Percentiles rank a stretch among this genome's conserved stretches.
phyloP scores from a whole-genome alignment of 257 asterid species.

The Hygrophila difformis region DNA sequence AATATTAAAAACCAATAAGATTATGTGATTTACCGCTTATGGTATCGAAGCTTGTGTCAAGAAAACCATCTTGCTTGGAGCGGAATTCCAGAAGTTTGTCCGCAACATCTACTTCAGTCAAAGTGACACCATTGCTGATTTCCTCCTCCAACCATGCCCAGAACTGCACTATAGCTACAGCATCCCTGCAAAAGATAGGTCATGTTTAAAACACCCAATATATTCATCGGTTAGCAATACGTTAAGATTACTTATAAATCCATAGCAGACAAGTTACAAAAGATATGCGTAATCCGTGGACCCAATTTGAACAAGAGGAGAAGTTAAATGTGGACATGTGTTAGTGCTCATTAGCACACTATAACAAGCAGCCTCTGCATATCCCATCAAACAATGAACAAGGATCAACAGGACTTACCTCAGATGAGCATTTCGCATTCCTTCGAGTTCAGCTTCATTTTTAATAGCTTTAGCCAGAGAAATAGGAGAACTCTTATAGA shows the following conservation, averaged over 20 bases:
- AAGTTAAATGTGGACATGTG: too few species aligned
- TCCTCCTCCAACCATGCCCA: conserved; percentile 97
- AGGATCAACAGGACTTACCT: conserved; percentile 32
- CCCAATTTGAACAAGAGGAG: too few species aligned
- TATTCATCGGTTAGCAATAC: neutral
- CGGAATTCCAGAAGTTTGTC: conserved; percentile 89
- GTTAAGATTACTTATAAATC: conserved; percentile 1
- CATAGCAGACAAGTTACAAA: neutral
- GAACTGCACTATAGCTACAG: conserved; percentile 89
- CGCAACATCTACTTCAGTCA: conserved; percentile 80
- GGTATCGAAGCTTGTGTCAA: conserved; percentile 92
- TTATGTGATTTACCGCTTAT: conserved; percentile 68
- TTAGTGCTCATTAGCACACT: too few species aligned
- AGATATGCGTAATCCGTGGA: too few species aligned
- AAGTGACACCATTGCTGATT: conserved; percentile 36
- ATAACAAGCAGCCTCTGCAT: too few species aligned
- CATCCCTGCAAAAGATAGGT: conserved; percentile 53
- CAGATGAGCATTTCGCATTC: conserved; percentile 84
- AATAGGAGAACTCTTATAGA: conserved; percentile 69
- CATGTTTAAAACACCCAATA: conserved; percentile 9
- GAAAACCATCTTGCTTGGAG: conserved; percentile 71
- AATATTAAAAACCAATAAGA: conserved; percentile 13
- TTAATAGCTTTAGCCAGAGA: conserved; percentile 85
- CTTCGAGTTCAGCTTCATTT: conserved; percentile 88
- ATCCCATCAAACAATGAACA: too few species aligned